Evolutionary conservation across 352 stramenopile genomes (phyloP).

Genomic region (Phytophthora hibernalis): DNA sequence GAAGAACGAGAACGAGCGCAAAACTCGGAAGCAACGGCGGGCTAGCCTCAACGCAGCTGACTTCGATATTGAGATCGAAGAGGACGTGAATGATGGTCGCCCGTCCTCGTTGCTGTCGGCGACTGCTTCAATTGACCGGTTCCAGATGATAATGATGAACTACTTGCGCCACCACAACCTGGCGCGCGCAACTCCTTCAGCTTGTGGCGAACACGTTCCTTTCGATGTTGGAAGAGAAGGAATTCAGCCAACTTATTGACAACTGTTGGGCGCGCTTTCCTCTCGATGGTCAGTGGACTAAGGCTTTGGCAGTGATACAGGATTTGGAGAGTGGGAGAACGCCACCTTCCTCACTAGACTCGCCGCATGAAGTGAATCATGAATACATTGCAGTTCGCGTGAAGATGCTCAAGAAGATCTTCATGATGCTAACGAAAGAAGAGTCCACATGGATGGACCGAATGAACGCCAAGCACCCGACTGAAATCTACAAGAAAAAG

Average conservation of each 20-base stretch:
- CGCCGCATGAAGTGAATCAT: slow-evolving; percentile 19
- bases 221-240: slow-evolving; percentile 53
- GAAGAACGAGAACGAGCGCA: slow-evolving; percentile 52
- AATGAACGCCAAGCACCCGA: slow-evolving; percentile 54
- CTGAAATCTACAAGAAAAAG: slow-evolving; percentile 44
- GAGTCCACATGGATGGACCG: slow-evolving; percentile 64
- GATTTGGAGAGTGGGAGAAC: slow-evolving; percentile 41
- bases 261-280: slow-evolving; percentile 47
- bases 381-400: slow-evolving; percentile 42
- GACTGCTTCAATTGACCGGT: slow-evolving; percentile 49
- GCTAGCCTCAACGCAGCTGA: slow-evolving; percentile 14
- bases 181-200: slow-evolving; percentile 50
- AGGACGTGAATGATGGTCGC: slow-evolving; percentile 29
- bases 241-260: slow-evolving; percentile 49
- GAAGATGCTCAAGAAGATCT: slow-evolving; percentile 63
- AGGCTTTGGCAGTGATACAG: slow-evolving; percentile 52
- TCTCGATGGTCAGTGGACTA: slow-evolving; percentile 49
- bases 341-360: background rate
- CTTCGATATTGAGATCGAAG: slow-evolving; percentile 22
- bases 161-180: slow-evolving; percentile 61
- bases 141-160: slow-evolving; percentile 71
- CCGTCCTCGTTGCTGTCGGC: slow-evolving; percentile 8
- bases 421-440: slow-evolving; percentile 60
- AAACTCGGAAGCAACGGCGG: slow-evolving; percentile 31
- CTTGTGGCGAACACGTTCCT: slow-evolving; percentile 55